Evolutionary conservation across 305 asterid species (phyloP), one percentile per base, ranked within the genome.

Genomic region (Solanum hybrid): DNA sequence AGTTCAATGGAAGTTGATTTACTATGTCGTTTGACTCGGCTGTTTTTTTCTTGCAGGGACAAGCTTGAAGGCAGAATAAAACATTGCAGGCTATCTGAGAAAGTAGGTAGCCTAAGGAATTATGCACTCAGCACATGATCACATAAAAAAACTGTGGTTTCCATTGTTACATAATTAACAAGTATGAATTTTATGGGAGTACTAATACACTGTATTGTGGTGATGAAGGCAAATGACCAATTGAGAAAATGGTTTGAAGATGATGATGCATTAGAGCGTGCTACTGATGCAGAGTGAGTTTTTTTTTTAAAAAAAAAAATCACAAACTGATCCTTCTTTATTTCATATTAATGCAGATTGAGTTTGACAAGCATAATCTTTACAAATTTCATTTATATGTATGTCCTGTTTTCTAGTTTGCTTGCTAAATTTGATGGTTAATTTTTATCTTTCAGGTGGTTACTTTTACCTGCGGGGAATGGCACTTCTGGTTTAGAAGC

Each of bases 211-310:
- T 90, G 51, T 89, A 90, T 87, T 51, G 26, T 22, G 31, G 29
- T 79, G 51, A 35, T 91, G 92, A 79, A 97, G 99, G 99, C 99
- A 22, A 94, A 86, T 89, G 95, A 94, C 92, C 94, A 94, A 87
- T 69, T 96, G 76, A 90, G 93, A 72, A 93, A 78, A 90, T 97
- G 99, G 99, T 95, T 97, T 88, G 87, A 92, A 12, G 98, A 97
- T 27, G 96, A 96, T 79, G 99, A 96, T 88, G 98, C 99, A 89
- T 92, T 97, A 88, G 99, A 97, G 90, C 95, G 99, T 87, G 98
- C 99, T 82, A 95, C 93, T 38, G 92, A 94, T 90, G 99, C 95
- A 90, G 98, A 97, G 99, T 97, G 87, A 93, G 98, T 88, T 86
- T 34, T 34, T 34, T 34, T 34, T 34, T 31, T 31, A 31, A 31